Evolutionary conservation across 768 basidiomycete species (phyloP).

Genomic region (Phlegmacium glaucopus): DNA sequence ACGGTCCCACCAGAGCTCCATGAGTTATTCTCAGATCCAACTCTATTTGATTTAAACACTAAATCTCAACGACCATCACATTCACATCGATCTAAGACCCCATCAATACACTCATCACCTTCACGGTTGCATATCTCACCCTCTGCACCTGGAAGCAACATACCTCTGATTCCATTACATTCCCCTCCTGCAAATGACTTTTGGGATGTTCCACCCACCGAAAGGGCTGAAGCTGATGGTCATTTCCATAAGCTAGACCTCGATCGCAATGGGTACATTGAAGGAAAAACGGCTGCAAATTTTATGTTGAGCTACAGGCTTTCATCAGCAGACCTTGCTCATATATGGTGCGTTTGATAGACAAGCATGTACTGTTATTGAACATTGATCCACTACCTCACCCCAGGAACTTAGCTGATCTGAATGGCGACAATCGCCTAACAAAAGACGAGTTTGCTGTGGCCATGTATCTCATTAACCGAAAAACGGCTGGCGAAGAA

Average conservation of each 20-base stretch:
- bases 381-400: no score
- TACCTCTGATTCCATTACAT: slow-evolving; percentile 2
- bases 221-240: slow-evolving; percentile 26
- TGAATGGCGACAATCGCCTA: slow-evolving; percentile 30
- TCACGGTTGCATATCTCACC: slow-evolving; percentile 6
- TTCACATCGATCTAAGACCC: slow-evolving; percentile 1
- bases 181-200: background rate
- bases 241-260: slow-evolving; percentile 31
- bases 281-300: slow-evolving; percentile 28
- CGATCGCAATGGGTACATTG: slow-evolving; percentile 26
- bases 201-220: slow-evolving; percentile 27
- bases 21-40: slow-evolving; percentile 23
- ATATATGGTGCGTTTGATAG: slow-evolving; percentile 30
- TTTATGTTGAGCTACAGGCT: slow-evolving; percentile 32
- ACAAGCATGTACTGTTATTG: no score
- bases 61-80: background rate
- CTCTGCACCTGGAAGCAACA: slow-evolving; percentile 1
- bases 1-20: slow-evolving; percentile 28
- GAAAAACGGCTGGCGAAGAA: slow-evolving; percentile 26
- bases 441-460: slow-evolving; percentile 36
- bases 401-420: slow-evolving; percentile 31
- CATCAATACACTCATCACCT: slow-evolving; percentile 1
- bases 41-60: slow-evolving; percentile 3
- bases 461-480: slow-evolving; percentile 33
- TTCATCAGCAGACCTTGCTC: slow-evolving; percentile 29